phyloP scores from a whole-genome alignment of 1,284 basidiomycete species.

The Caloboletus firmus region DNA sequence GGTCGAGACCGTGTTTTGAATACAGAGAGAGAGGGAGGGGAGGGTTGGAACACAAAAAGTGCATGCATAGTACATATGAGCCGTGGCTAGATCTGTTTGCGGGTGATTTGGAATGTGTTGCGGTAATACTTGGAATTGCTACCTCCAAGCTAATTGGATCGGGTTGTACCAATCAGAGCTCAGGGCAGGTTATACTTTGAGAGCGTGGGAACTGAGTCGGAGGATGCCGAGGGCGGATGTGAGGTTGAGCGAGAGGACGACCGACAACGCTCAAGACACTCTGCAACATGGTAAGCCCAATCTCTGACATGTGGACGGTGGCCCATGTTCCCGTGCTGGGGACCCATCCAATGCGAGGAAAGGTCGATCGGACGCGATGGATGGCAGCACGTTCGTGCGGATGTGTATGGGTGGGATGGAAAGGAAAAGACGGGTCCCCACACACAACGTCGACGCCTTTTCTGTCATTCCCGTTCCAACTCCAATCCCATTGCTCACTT shows the following conservation, averaged over 20 bases:
- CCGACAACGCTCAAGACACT: conserved; percentile 23
- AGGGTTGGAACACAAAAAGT: background rate
- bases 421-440: background rate
- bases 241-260: background rate
- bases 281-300: conserved; percentile 32
- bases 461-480: background rate
- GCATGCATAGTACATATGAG: too few species aligned
- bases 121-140: background rate
- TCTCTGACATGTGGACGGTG: conserved; percentile 2
- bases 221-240: conserved; percentile 18
- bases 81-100: background rate
- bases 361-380: conserved; percentile 6
- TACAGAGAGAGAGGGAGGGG: too few species aligned
- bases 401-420: conserved; percentile 1
- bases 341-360: background rate
- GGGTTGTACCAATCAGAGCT: background rate
- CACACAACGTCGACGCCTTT: background rate
- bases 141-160: too few species aligned
- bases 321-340: background rate
- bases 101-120: background rate
- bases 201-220: conserved; percentile 27
- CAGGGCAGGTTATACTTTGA: conserved; percentile 25
- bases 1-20: conserved; percentile 28
- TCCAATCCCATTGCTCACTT: conserved; percentile 1
- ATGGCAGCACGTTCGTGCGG: conserved; percentile 12